Evolutionary conservation across 1,139 yeast species (phyloP).

Genomic region (Kodamaea sp.): DNA sequence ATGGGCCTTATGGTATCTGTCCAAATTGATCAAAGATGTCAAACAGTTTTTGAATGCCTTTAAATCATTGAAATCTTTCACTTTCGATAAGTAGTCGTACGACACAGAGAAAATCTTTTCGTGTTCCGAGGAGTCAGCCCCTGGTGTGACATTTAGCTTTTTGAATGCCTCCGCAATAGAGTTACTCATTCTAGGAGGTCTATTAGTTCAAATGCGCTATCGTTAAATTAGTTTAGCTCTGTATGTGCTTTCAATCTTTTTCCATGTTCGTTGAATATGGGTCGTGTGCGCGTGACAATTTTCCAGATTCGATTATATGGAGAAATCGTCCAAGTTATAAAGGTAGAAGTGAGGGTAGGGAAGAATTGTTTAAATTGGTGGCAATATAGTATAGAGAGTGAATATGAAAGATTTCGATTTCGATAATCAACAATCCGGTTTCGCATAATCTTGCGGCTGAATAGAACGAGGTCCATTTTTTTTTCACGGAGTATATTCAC

Average conservation of each 20-base stretch:
- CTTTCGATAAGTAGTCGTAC: conserved; percentile 43
- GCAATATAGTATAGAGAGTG: too few relatives aligned
- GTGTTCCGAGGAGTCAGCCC: conserved; percentile 32
- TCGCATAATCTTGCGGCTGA: too few relatives aligned
- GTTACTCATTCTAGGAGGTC: conserved; percentile 29
- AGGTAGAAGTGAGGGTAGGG: too few relatives aligned
- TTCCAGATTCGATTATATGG: too few relatives aligned
- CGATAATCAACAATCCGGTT: too few relatives aligned
- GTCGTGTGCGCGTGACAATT: neutral
- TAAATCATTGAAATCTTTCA: conserved; percentile 45
- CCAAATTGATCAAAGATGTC: conserved; percentile 72
- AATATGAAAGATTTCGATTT: too few relatives aligned
- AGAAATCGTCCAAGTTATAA: too few relatives aligned
- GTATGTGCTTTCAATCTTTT: neutral
- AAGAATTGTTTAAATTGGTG: too few relatives aligned
- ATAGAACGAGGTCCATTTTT: too few relatives aligned
- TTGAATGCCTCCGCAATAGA: conserved; percentile 48
- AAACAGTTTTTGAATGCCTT: conserved; percentile 62
- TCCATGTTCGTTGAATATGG: neutral
- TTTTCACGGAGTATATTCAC: too few relatives aligned
- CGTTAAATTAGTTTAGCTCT: too few relatives aligned
- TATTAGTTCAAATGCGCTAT: neutral
- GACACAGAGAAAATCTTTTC: conserved; percentile 43
- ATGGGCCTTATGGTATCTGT: conserved; percentile 60
- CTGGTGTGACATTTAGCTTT: conserved; percentile 34